Percentiles rank a stretch among this genome's conserved stretches.
Conservation (phyloP, 768 basidiomycete species). For the Calocybe cyanea region DNA sequence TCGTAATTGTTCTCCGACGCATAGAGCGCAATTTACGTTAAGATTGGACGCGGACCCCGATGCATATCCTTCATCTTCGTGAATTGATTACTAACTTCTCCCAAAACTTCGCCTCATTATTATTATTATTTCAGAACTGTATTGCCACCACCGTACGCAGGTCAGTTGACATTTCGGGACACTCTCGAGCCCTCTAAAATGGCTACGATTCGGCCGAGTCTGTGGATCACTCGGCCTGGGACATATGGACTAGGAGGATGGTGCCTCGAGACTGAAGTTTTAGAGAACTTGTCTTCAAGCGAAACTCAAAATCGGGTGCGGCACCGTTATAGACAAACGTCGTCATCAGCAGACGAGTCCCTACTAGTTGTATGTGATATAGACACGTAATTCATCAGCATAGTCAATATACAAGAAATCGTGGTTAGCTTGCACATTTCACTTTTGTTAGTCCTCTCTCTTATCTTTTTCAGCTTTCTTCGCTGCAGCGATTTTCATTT, state of each 20-base stretch:
- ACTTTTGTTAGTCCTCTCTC: conserved; percentile 19
- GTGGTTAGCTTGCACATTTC: background rate
- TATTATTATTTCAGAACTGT: conserved; percentile 30
- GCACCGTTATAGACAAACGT: conserved; percentile 35
- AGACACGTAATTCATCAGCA: conserved; percentile 17
- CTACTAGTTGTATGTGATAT: conserved; percentile 30
- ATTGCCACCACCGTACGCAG: conserved; percentile 55
- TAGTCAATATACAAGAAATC: conserved; percentile 6
- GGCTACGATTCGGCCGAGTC: conserved; percentile 38
- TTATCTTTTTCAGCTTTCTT: conserved; percentile 44
- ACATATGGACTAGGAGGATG: conserved; percentile 64
- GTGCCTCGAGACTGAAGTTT: conserved; percentile 65
- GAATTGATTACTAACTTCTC: conserved; percentile 1
- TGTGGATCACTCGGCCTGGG: conserved; percentile 65
- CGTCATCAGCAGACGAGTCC: conserved; percentile 22
- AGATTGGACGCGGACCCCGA: conserved; percentile 32
- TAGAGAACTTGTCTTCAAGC: conserved; percentile 23
- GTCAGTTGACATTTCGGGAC: conserved; percentile 65
- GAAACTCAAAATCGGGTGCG: conserved; percentile 11
- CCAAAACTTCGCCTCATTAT: background rate
- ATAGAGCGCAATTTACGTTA: conserved; percentile 55
- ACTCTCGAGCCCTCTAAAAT: conserved; percentile 47
- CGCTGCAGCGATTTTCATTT: conserved; percentile 48
- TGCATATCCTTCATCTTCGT: conserved; percentile 12
- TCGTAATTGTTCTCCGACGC: conserved; percentile 69